Percentiles rank a stretch among this genome's conserved stretches.
Evolutionary conservation across 2,329 filamentous ascomycete species (phyloP).

Genomic region (Aureobasidium sp.): DNA sequence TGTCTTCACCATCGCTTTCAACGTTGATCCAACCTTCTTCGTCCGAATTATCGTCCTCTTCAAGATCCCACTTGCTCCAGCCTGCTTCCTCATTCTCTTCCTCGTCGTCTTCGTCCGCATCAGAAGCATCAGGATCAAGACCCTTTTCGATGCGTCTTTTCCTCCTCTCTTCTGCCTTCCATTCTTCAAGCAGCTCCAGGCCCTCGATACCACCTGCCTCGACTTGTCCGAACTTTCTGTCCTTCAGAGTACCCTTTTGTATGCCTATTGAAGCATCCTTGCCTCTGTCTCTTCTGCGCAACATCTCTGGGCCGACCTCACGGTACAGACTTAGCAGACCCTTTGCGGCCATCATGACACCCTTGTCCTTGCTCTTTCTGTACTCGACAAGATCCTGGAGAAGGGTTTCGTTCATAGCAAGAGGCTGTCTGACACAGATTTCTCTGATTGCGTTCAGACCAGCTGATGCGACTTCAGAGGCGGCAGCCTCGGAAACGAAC

Average conservation of each 20-base stretch:
- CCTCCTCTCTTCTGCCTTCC: conserved; percentile 83
- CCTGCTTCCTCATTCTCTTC: conserved; percentile 48
- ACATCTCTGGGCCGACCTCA: conserved; percentile 80
- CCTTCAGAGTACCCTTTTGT: conserved; percentile 63
- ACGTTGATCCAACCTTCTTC: conserved; percentile 93
- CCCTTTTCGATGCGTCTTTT: conserved; percentile 63
- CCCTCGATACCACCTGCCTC: conserved; percentile 78
- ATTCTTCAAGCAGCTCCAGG: conserved; percentile 80
- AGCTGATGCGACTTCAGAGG: conserved; percentile 81
- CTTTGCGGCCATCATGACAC: conserved; percentile 97
- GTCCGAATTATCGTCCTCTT: conserved; percentile 53
- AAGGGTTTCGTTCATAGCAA: conserved; percentile 95
- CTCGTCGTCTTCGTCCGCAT: conserved; percentile 53
- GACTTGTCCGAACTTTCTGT: conserved; percentile 76
- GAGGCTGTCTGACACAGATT: conserved; percentile 81
- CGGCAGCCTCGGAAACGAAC: conserved; percentile 91
- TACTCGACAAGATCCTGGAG: conserved; percentile 94
- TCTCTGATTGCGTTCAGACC: conserved; percentile 93
- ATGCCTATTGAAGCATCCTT: conserved; percentile 83
- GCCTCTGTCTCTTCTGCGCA: conserved; percentile 83
- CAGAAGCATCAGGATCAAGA: conserved; percentile 52
- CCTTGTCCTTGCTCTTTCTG: conserved; percentile 95
- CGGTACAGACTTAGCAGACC: conserved; percentile 84
- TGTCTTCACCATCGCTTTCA: conserved; percentile 68
- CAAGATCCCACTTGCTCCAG: conserved; percentile 53